Base-by-base conservation (phyloP, 176 grass and related monocot species). In the Rhynchospora pubera region DNA sequence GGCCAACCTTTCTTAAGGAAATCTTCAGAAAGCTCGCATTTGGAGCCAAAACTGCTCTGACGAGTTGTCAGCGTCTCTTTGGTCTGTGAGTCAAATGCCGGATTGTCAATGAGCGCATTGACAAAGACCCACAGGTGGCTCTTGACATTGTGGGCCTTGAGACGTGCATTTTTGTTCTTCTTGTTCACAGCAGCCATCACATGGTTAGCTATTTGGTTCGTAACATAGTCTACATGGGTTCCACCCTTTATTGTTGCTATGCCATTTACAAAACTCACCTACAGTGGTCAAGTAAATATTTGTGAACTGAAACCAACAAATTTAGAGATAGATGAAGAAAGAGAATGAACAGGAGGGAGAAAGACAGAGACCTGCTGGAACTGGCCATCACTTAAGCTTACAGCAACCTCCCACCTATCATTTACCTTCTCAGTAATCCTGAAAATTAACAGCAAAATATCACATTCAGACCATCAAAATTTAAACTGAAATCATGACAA, bases 181-280 rank as follows among this genome's bases (percentile, higher is more conserved):
- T 94, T 98, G 11, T 94, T 89, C 46, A 98, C 95, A 39, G 85
- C 13, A 2, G 57, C 44, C 87, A 98, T 91, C 53, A 98, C 22
- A 74, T 87, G 60, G 79, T 48, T 88, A 12, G 92, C 85, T 15
- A 98, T 69, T 90, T 98, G 95, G 68, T 85, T 94, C 39, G 95
- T 89, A 5, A 98, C 81, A 64, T 90, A 88, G 57, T 98, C 95
- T 34, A 98, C 95, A 45, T 94, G 95, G 77, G 87, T 93, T 46
- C 95, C 95, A 56, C 95, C 95, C 75, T 77, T 93, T 83, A 85
- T 93, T 15, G 95, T 98, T 6, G 89, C 89, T 75, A 98, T 98
- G 62, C 95, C 86, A 23, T 98, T 98, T 7, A 88, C 95, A 79
- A 98, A 98, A 84, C 95, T 98, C 79, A 98, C 95, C 95, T 98